Base-by-base conservation (phyloP, 2,329 filamentous ascomycete genomes). In the Curvularia hawaiiensis region DNA sequence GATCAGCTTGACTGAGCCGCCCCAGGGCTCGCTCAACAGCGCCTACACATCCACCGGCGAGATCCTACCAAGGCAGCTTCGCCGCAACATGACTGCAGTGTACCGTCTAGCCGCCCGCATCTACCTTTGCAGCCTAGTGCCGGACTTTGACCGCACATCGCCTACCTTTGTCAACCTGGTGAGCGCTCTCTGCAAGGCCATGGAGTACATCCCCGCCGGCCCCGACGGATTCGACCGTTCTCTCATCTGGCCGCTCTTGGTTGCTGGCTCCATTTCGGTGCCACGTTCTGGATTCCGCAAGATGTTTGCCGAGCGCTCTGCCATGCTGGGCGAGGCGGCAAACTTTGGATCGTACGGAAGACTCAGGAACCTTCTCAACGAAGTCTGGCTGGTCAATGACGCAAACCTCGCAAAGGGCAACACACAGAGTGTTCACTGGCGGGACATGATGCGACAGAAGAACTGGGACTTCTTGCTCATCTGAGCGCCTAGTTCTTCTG, bases 61-160 rank as follows among this genome's bases (percentile, higher is more conserved):
- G 46, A 85, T 97, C 65, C 88, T 88, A 54, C 90, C 93, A 3
- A 90, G 90, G 72, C 90, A 96, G 77, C 84, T 98, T 63, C 89
- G 88, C 73, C 88, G 86, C 77, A 97, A 96, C 81, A 92, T 98
- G 78, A 96, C 92, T 0, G 85, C 89, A 40, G 88, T 96, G 43
- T 99, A 96, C 86, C 91, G 94, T 69, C 82, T 96, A 52, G 94
- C 94, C 2, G 93, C 94, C 3, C 90, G 94, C 72, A 92, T 99
- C 79, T 97, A 97, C 79, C 88, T 98, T n/a, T 97, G 92, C 86
- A 93, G 91, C 72, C 83, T 99, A 35, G 91, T 98, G 0, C 94
- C 94, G 0, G 92, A 92, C 55, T 95, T 94, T 79, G 88, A 89
- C 68, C 90, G 90, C 47, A 84, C 83, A 56, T 89, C 95, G 68